Evolutionary conservation across 1,284 basidiomycete species (phyloP).

Genomic region (Marasmius tenuissimus): DNA sequence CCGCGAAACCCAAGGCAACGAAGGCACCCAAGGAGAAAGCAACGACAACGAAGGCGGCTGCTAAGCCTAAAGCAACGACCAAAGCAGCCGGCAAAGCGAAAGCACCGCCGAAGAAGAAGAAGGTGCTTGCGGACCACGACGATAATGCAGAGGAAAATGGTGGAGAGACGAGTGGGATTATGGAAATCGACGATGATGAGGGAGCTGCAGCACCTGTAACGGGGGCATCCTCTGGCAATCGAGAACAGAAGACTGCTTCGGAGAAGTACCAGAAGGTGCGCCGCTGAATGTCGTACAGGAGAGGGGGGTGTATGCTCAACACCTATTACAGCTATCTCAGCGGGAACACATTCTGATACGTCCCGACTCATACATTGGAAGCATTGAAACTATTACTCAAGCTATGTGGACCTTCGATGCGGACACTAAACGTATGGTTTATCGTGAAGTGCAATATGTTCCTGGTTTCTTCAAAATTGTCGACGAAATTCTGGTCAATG

Average conservation of each 20-base stretch:
- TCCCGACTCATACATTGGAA: constrained; percentile 98
- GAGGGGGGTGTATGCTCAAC: constrained; percentile 3
- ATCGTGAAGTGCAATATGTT: constrained; percentile 87
- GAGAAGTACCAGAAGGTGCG: constrained; percentile 91
- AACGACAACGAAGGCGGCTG: constrained; percentile 20
- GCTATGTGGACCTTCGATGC: constrained; percentile 91
- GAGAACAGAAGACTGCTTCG: constrained; percentile 83
- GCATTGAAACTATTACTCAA: constrained; percentile 83
- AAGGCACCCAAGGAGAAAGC: constrained; percentile 31
- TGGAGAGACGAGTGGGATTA: constrained; percentile 16
- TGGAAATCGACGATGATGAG: constrained; percentile 42
- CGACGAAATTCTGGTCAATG: constrained; percentile 99
- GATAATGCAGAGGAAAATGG: constrained; percentile 47
- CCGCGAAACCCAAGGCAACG: constrained; percentile 24
- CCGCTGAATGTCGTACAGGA: constrained; percentile 3
- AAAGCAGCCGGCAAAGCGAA: constrained; percentile 43
- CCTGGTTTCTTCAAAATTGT: constrained; percentile 99
- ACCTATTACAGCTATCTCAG: constrained; percentile 79
- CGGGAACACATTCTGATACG: constrained; percentile 95
- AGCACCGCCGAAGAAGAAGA: constrained; percentile 71
- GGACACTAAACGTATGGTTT: constrained; percentile 77
- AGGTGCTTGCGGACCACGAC: constrained; percentile 64
- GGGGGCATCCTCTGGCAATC: constrained; percentile 24
- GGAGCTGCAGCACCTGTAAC: constrained; percentile 43
- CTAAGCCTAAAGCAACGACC: too few relatives aligned